Evolutionary conservation across 495 filamentous ascomycete species (phyloP).

Genomic region (Cercophora newfieldiana): DNA sequence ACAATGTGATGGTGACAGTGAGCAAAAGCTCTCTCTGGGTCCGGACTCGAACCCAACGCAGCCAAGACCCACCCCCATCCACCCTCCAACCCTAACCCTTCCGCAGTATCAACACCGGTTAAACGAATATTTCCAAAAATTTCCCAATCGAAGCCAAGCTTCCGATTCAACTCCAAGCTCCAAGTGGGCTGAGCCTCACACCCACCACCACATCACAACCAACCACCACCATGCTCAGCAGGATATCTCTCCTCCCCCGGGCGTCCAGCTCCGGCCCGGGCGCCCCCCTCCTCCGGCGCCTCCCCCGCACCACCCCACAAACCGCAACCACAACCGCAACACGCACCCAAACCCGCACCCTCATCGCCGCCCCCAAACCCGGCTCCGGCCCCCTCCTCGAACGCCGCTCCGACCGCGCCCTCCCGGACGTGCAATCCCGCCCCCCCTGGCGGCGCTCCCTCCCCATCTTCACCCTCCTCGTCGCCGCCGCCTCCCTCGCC

Average conservation of each 20-base stretch:
- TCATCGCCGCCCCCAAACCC: constrained; percentile 49
- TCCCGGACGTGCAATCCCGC: not conserved
- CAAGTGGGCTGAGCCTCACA: not conserved
- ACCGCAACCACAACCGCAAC: constrained; percentile 9
- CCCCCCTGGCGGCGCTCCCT: constrained; percentile 43
- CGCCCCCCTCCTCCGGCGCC: not conserved
- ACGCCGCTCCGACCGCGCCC: constrained; percentile 68
- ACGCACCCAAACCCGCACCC: constrained; percentile 23
- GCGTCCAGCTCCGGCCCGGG: not conserved
- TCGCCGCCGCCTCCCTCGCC: constrained; percentile 67
- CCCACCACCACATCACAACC: not conserved
- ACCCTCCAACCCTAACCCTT: not conserved
- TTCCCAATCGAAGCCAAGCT: too few species aligned
- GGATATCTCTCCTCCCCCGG: constrained; percentile 19
- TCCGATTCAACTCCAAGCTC: not conserved
- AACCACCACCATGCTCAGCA: constrained; percentile 9
- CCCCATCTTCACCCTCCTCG: constrained; percentile 56
- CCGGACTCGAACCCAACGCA: too few species aligned
- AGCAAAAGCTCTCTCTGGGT: too few species aligned
- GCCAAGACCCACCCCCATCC: too few species aligned
- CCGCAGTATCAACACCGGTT: not conserved
- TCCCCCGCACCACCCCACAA: constrained; percentile 2
- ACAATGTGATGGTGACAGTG: too few species aligned
- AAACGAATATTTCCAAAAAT: not conserved
- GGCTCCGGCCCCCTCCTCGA: constrained; percentile 72